Percentiles rank a stretch among this genome's conserved stretches.
Evolutionary conservation across 257 asterid genomes (phyloP).

Genomic region (Capsicum rhomboideum): DNA sequence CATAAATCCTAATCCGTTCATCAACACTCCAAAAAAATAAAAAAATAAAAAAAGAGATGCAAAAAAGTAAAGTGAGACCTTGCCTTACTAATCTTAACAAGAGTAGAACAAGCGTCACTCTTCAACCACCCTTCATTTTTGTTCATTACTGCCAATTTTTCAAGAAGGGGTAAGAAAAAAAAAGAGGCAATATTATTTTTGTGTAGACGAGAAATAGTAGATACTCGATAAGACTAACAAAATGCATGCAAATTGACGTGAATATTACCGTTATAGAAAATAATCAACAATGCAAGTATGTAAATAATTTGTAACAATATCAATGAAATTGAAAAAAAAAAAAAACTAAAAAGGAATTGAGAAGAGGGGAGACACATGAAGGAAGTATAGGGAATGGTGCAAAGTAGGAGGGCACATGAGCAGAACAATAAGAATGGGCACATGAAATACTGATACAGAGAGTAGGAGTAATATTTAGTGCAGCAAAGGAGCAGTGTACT

Average conservation of each 20-base stretch:
- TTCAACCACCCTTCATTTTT: no score
- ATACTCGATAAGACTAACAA: neutral
- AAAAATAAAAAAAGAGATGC: neutral
- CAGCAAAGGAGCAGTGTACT: neutral
- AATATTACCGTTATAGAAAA: neutral
- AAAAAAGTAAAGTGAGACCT: neutral
- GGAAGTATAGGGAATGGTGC: constrained; percentile 39
- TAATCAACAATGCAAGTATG: neutral
- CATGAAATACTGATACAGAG: neutral
- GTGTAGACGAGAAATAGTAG: neutral
- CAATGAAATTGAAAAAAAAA: neutral
- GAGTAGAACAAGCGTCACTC: no score
- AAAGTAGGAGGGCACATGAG: constrained; percentile 16
- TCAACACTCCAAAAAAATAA: no score
- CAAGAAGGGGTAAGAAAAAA: no score
- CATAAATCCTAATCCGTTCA: neutral
- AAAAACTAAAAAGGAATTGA: constrained; percentile 3
- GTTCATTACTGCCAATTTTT: no score
- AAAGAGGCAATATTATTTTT: no score
- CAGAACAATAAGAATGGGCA: neutral
- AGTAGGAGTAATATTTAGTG: neutral
- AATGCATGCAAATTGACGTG: rapidly evolving
- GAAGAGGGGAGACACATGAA: constrained; percentile 21
- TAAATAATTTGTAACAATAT: neutral
- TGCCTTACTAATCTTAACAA: neutral